Base-by-base conservation (phyloP, 1,284 basidiomycete genomes). In the Cryptococcus neoformans region DNA sequence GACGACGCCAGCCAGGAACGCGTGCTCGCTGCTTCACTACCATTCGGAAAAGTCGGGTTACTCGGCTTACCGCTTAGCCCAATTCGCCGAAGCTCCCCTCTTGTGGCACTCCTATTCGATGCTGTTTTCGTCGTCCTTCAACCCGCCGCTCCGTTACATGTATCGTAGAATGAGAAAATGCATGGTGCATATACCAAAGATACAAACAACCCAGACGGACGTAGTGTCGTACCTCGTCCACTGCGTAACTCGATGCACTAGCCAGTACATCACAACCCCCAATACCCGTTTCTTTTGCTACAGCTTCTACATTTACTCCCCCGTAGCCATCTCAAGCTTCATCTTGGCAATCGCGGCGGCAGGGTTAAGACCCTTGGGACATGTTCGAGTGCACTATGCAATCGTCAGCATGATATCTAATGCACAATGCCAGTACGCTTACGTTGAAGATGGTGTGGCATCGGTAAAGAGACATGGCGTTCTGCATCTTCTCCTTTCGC, bases 391-490 rank as follows among this genome's bases (percentile, higher is more conserved):
- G 76, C 88, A 77, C 87, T 89, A 51, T 11, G 9, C 44, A 28
- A 54, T 12, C 47, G 48, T 53, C 41, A 50, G 39, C 44, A 51
- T 16, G 38, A 42, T 40, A 34, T 48, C 16, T 37, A n/a, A 36
- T 3, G 21, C 17, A 47, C 2, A 3, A 41, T 47, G 45, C 10
- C 14, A 28, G 11, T 21, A 14, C 3, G 78, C 85, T 60, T 55
- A 86, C 91, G 82, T 96, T 96, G 83, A 97, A 94, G 80, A 96
- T 97, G 57, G 93, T 96, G 78, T 92, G 90, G 81, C 90, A 92
- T 60, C 81, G 76, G 82, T 94, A 96, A 74, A 97, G 79, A 70
- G 90, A 93, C 83, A 97, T 84, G 68, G 91, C 88, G 80, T 98
- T 99, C 81, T 98, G 90, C 65, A 99, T 83, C 76, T 87, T 87